These are phyloP conservation scores for Leccinum variabile DNA, from an alignment of 1,284 basidiomycete genomes.

Conservation along the genomic window DNA sequence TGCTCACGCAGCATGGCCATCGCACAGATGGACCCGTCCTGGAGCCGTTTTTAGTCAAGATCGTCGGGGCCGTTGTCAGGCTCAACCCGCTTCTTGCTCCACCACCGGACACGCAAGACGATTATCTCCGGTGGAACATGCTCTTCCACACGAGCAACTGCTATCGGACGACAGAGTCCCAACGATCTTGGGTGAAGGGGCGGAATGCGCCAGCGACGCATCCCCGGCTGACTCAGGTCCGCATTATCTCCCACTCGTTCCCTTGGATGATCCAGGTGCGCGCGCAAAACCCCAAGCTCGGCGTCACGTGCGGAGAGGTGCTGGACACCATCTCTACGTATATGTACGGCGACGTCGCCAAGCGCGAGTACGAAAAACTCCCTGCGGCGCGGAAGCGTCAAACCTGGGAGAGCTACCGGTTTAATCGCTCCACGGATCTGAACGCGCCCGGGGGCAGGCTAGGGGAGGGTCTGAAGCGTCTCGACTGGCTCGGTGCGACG, in stretches of 20 bases:
- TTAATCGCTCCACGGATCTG: constrained; percentile 60
- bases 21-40: constrained; percentile 69
- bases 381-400: constrained; percentile 36
- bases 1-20: constrained; percentile 14
- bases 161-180: constrained; percentile 57
- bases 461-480: constrained; percentile 55
- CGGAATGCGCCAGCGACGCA: constrained; percentile 72
- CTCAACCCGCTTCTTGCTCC: constrained; percentile 65
- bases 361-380: constrained; percentile 51
- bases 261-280: constrained; percentile 60
- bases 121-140: constrained; percentile 73
- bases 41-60: constrained; percentile 53
- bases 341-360: constrained; percentile 50
- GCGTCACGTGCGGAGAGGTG: constrained; percentile 73
- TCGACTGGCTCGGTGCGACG: constrained; percentile 60
- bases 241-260: constrained; percentile 50
- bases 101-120: constrained; percentile 45
- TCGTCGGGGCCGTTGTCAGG: constrained; percentile 47
- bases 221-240: constrained; percentile 58
- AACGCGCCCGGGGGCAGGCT: constrained; percentile 68
- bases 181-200: constrained; percentile 68
- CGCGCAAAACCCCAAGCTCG: constrained; percentile 50
- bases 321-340: constrained; percentile 55
- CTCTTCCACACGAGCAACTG: constrained; percentile 61
- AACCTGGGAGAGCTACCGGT: constrained; percentile 53